Evolutionary conservation across 2,329 filamentous ascomycete species (phyloP).

Genomic region (Nemania abortiva): DNA sequence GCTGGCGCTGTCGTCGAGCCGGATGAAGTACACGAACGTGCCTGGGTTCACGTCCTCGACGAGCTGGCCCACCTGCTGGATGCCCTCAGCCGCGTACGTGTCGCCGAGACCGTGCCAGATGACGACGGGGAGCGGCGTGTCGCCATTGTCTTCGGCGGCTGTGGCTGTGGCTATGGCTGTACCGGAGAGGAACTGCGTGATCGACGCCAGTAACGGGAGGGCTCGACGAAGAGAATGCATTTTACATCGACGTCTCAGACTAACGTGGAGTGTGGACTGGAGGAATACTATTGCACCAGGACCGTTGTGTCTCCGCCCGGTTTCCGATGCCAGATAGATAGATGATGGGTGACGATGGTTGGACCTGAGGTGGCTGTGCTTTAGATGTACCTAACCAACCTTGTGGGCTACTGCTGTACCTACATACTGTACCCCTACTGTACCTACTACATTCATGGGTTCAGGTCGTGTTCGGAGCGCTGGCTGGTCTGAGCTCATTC

Average conservation of each 20-base stretch:
- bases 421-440: too few species aligned
- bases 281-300: slow-evolving; percentile 1
- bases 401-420: too few species aligned
- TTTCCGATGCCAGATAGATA: background rate
- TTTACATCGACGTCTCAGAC: slow-evolving; percentile 6
- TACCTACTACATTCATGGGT: too few species aligned
- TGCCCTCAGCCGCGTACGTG: slow-evolving; percentile 79
- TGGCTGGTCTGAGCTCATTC: background rate
- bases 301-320: background rate
- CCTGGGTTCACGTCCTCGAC: slow-evolving; percentile 80
- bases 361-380: background rate
- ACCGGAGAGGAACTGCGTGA: slow-evolving; percentile 39
- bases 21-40: slow-evolving; percentile 85
- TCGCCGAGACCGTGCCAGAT: slow-evolving; percentile 93
- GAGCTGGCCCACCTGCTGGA: slow-evolving; percentile 77
- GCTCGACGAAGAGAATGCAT: slow-evolving; percentile 36
- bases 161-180: slow-evolving; percentile 10
- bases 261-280: background rate
- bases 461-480: background rate
- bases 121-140: slow-evolving; percentile 85
- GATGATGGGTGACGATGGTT: background rate
- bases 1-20: slow-evolving; percentile 72
- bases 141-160: slow-evolving; percentile 58
- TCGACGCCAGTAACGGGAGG: slow-evolving; percentile 32
- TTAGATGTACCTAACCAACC: background rate